phyloP scores from a whole-genome alignment of 177 flowering plant species.

The Vitis hybrid region DNA sequence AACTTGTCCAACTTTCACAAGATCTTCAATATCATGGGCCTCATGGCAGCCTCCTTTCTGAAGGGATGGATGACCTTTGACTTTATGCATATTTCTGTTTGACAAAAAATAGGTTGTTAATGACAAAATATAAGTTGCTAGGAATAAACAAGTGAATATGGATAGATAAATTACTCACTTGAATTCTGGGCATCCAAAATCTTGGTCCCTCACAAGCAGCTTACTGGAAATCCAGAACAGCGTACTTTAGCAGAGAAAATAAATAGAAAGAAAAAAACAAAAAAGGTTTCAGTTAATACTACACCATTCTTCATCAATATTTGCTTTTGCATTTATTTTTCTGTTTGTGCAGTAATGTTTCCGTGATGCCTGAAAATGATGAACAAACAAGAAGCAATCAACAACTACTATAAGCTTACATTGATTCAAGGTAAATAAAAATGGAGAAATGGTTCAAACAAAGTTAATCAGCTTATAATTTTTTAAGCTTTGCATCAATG shows the following conservation, averaged over 20 bases:
- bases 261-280: conserved; percentile 8
- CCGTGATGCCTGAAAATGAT: conserved; percentile 69
- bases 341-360: conserved; percentile 87
- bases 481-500: too few relatives aligned
- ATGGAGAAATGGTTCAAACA: too few relatives aligned
- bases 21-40: too few relatives aligned
- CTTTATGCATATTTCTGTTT: conserved; percentile 67
- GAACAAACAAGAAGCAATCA: not conserved
- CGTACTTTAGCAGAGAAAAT: conserved; percentile 9
- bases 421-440: too few relatives aligned
- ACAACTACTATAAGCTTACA: conserved; percentile 4
- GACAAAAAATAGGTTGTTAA: not conserved
- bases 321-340: conserved; percentile 44
- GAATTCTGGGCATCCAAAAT: conserved; percentile 59
- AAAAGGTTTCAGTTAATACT: conserved; percentile 13
- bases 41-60: conserved; percentile 72
- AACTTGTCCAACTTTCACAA: too few relatives aligned
- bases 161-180: conserved; percentile 48
- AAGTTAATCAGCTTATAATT: too few relatives aligned
- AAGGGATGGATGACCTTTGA: conserved; percentile 73
- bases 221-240: conserved; percentile 50
- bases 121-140: not conserved
- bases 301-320: conserved; percentile 90
- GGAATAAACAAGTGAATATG: not conserved
- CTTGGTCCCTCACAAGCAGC: conserved; percentile 54